Base-by-base conservation (phyloP, 1,284 basidiomycete species). In the Amylostereum areolatum region DNA sequence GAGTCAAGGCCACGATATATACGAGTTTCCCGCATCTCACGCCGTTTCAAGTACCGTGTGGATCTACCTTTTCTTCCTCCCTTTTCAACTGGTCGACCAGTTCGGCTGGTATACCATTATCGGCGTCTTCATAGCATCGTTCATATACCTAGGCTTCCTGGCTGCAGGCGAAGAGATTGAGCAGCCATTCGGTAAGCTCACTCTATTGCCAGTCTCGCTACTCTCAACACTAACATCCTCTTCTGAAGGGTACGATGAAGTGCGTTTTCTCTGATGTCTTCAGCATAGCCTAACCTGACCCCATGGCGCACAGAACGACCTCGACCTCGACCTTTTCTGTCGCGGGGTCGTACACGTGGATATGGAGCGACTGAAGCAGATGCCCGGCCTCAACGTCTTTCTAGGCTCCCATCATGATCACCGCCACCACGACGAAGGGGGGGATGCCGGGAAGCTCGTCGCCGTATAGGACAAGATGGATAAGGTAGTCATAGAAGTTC, bases 41-140 rank as follows among this genome's bases (percentile, higher is more conserved):
- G 25, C 30, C 27, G 42, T 10, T 18, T 18, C 18, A 53, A 81
- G 80, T 60, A 83, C 80, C 36, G 78, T 84, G 29, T 84, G 80
- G 81, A 62, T 83, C n/a, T 85, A 84, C 61, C 71, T 84, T 2
- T 81, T 85, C 64, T 80, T 82, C 62, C 67, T 85, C 1, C 82
- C 81, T 0, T 84, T 85, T 68, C 81, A 85, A 60, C 71, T 84
- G 12, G 73, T 81, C 43, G 68, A 66, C 44, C 69, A 74, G 30
- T 83, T 84, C 55, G 69, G 66, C 4, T 83, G 79, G 68, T 76
- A 73, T 61, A 74, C 81, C 1, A 78, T 85, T 39, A 74, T 77
- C 2, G 81, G 79, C 28, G 78, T 80, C 5, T 68, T 66, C 6
- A 73, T 84, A 43, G 80, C 81, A 1, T 69, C 81, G 1, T 85